Percentiles rank a stretch among this genome's conserved stretches.
Evolutionary conservation across 2,329 filamentous ascomycete species (phyloP).

Genomic region (Botryotinia calthae): DNA sequence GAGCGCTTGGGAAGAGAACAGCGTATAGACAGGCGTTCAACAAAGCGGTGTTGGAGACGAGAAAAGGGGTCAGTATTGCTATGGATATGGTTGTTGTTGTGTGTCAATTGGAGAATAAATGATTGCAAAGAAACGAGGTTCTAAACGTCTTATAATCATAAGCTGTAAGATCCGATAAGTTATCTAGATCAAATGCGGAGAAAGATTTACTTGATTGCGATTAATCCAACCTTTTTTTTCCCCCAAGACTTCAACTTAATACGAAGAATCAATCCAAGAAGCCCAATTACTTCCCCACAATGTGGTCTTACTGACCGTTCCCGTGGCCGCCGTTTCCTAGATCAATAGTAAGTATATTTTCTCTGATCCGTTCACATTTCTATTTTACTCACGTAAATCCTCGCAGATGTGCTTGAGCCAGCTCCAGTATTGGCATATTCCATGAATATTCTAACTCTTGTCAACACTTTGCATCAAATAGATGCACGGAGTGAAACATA

Average conservation of each 20-base stretch:
- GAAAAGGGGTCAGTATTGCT: background rate
- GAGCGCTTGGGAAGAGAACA: background rate
- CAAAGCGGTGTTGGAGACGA: background rate
- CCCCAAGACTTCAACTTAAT: background rate
- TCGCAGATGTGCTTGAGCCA: constrained; percentile 14
- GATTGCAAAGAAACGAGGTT: background rate
- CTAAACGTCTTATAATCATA: background rate
- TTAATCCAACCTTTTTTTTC: no score
- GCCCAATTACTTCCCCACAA: constrained; percentile 8
- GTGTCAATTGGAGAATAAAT: background rate
- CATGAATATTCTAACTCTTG: background rate
- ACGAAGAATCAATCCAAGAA: constrained; percentile 11
- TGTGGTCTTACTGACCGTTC: background rate
- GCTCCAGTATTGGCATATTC: constrained; percentile 13
- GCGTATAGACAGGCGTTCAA: background rate
- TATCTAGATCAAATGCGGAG: background rate
- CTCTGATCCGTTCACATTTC: no score
- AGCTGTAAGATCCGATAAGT: background rate
- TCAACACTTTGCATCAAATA: background rate
- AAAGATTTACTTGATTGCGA: background rate
- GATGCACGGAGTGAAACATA: background rate
- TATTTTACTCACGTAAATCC: background rate
- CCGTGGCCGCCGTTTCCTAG: constrained; percentile 11
- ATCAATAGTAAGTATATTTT: background rate
- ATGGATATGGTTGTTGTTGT: background rate